phyloP scores from a whole-genome alignment of 371 early-diverging fungal species.

The Circinella minor region DNA sequence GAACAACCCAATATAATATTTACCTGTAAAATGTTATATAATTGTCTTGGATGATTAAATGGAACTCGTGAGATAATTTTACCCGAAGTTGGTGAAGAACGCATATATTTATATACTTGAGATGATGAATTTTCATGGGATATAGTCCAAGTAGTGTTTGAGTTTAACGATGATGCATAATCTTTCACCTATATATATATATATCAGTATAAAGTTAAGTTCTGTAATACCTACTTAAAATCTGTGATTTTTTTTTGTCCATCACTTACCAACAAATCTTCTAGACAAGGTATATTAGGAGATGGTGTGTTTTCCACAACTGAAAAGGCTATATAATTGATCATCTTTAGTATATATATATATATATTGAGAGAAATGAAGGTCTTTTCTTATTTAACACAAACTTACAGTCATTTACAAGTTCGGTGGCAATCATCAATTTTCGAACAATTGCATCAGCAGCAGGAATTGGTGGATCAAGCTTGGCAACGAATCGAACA shows the following conservation, averaged over 20 bases:
- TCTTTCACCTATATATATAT: neutral
- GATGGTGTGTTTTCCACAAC: slow-evolving; percentile 2
- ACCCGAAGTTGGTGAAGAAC: slow-evolving; percentile 28
- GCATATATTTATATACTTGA: slow-evolving; percentile 41
- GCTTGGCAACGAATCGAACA: slow-evolving; percentile 43
- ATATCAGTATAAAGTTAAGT: neutral
- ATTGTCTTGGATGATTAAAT: slow-evolving; percentile 59
- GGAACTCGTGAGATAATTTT: slow-evolving; percentile 56
- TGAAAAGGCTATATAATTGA: neutral
- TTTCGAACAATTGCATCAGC: slow-evolving; percentile 36
- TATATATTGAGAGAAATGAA: no score
- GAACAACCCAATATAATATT: neutral
- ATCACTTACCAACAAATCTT: slow-evolving; percentile 32
- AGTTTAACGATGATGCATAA: neutral
- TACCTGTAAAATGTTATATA: slow-evolving; percentile 56
- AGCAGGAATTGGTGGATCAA: slow-evolving; percentile 45
- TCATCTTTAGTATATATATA: neutral
- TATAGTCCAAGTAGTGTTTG: slow-evolving; percentile 13
- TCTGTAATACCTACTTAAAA: no score
- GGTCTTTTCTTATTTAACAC: neutral
- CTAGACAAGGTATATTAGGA: slow-evolving; percentile 23
- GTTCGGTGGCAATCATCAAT: slow-evolving; percentile 35
- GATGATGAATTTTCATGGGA: slow-evolving; percentile 23
- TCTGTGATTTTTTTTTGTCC: neutral
- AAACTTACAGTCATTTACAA: slow-evolving; percentile 19